phyloP scores from a whole-genome alignment of 2,329 filamentous ascomycete species.

The Phyllosticta citrichinensis region DNA sequence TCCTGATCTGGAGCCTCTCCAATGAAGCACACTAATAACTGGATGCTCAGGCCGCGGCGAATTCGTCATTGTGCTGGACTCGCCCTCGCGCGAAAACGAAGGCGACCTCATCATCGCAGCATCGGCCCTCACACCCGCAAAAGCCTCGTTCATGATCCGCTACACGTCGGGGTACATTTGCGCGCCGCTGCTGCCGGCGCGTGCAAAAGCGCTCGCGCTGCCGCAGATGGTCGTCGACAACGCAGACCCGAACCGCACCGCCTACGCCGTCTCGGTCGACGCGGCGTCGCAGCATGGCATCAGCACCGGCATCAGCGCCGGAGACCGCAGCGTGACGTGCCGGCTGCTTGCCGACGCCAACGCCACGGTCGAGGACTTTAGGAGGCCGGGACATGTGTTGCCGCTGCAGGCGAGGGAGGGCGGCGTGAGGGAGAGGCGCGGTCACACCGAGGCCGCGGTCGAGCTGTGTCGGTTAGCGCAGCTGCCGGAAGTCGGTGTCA shows the following conservation, averaged over 20 bases:
- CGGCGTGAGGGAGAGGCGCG: slow-evolving; percentile 67
- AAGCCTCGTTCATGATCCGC: slow-evolving; percentile 94
- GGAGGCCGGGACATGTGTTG: slow-evolving; percentile 82
- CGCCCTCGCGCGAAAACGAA: slow-evolving; percentile 89
- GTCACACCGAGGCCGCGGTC: slow-evolving; percentile 88
- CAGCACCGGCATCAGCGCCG: slow-evolving; percentile 82
- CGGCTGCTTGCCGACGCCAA: slow-evolving; percentile 53
- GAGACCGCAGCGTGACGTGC: slow-evolving; percentile 77
- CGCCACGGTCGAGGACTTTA: slow-evolving; percentile 51
- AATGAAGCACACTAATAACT: slow-evolving; percentile 5
- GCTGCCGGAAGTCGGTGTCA: slow-evolving; percentile 66
- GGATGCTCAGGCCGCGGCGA: slow-evolving; percentile 48
- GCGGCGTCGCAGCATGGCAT: slow-evolving; percentile 55
- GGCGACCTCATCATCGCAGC: slow-evolving; percentile 96
- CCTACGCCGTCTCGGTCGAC: slow-evolving; percentile 88
- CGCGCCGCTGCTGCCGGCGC: slow-evolving; percentile 63
- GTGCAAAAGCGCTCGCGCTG: slow-evolving; percentile 62
- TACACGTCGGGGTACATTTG: slow-evolving; percentile 85
- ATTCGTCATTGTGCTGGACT: slow-evolving; percentile 94
- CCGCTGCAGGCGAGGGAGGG: slow-evolving; percentile 71
- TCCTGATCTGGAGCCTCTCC: neutral
- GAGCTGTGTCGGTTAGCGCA: slow-evolving; percentile 83
- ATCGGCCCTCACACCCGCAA: slow-evolving; percentile 68
- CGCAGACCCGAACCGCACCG: slow-evolving; percentile 81
- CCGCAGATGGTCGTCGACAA: slow-evolving; percentile 72